phyloP scores from a whole-genome alignment of 2,329 filamentous ascomycete species.

The Ophiocordyceps camponoti-saundersi region DNA sequence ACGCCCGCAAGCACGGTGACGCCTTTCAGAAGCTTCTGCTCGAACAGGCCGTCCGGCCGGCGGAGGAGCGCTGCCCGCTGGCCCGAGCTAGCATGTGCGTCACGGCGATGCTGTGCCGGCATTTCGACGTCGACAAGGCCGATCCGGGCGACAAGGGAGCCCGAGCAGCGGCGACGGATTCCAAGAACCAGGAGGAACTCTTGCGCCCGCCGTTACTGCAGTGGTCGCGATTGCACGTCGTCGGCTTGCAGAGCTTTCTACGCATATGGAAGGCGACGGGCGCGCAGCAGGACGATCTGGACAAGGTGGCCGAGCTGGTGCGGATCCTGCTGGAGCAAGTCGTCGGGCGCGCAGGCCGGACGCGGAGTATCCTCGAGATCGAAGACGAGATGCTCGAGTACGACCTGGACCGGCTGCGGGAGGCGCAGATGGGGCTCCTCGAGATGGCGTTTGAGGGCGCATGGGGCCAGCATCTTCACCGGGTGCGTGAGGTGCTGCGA shows the following conservation, averaged over 20 bases:
- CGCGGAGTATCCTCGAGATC: constrained; percentile 69
- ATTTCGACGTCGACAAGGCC: constrained; percentile 82
- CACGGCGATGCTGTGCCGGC: constrained; percentile 79
- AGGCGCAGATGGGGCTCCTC: constrained; percentile 84
- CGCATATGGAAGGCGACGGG: constrained; percentile 83
- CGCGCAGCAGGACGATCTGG: constrained; percentile 73
- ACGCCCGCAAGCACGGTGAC: constrained; percentile 81
- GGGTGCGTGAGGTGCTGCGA: constrained; percentile 81
- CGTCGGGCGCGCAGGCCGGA: constrained; percentile 64
- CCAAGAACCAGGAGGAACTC: constrained; percentile 65
- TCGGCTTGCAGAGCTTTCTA: constrained; percentile 74
- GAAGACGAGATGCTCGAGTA: constrained; percentile 81
- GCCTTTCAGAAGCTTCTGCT: constrained; percentile 81
- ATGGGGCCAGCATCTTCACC: constrained; percentile 78
- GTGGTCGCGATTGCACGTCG: constrained; percentile 81
- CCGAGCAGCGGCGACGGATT: constrained; percentile 47
- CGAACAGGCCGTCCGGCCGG: constrained; percentile 64
- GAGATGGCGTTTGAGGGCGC: constrained; percentile 85
- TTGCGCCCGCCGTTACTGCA: constrained; percentile 81
- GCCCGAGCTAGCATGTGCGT: constrained; percentile 74
- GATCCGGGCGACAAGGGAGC: constrained; percentile 70
- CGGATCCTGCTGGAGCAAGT: constrained; percentile 83
- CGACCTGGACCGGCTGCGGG: constrained; percentile 60
- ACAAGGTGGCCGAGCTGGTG: constrained; percentile 81
- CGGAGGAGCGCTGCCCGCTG: constrained; percentile 65